Evolutionary conservation across 768 basidiomycete species (phyloP).

Genomic region (Collybia sp.): DNA sequence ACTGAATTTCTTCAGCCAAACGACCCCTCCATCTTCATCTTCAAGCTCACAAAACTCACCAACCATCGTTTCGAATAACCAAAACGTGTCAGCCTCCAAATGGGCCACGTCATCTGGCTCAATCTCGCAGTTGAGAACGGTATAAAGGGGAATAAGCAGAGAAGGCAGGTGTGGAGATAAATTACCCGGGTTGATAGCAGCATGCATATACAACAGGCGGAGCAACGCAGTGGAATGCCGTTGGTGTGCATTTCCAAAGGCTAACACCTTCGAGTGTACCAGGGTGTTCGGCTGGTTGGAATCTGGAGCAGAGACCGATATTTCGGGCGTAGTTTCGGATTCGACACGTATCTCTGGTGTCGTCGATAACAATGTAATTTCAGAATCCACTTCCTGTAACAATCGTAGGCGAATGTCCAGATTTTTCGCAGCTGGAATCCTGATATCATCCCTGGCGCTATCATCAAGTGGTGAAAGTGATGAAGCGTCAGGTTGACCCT

Average conservation of each 20-base stretch:
- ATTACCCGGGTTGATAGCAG: slow-evolving; percentile 66
- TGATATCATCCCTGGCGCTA: slow-evolving; percentile 38
- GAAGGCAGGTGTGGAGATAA: slow-evolving; percentile 66
- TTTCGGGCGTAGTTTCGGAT: slow-evolving; percentile 25
- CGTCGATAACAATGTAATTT: slow-evolving; percentile 30
- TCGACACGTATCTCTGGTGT: slow-evolving; percentile 34
- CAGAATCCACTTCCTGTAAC: slow-evolving; percentile 27
- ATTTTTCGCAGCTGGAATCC: slow-evolving; percentile 42
- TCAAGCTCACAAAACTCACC: slow-evolving; percentile 74
- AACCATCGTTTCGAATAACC: slow-evolving; percentile 72
- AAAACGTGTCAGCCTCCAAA: slow-evolving; percentile 78
- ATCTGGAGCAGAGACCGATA: slow-evolving; percentile 32
- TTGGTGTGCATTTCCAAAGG: slow-evolving; percentile 45
- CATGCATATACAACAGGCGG: slow-evolving; percentile 70
- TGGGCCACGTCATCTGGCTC: slow-evolving; percentile 58
- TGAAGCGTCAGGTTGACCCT: slow-evolving; percentile 44
- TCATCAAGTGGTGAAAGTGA: slow-evolving; percentile 47
- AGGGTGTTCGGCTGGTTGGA: slow-evolving; percentile 32
- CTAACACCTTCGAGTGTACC: slow-evolving; percentile 41
- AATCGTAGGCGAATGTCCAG: slow-evolving; percentile 49
- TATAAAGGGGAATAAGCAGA: slow-evolving; percentile 65
- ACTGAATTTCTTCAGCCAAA: slow-evolving; percentile 63
- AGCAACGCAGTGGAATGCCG: slow-evolving; percentile 60
- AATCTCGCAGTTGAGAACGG: slow-evolving; percentile 55
- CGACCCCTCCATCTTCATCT: slow-evolving; percentile 54